Conservation (phyloP, 108 stramenopile species). For the Discostella pseudostelligera region DNA sequence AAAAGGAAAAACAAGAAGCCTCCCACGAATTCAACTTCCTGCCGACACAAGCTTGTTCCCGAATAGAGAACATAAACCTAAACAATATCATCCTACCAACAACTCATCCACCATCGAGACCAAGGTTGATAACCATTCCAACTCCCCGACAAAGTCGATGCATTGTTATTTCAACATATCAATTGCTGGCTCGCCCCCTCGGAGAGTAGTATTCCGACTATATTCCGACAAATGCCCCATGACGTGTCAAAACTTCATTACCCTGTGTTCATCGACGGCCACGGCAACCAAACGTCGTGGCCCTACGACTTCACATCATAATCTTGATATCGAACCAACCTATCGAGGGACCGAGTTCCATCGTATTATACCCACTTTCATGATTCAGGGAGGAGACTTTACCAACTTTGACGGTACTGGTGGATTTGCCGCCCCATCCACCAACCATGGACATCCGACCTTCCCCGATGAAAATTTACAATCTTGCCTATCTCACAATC, state of each 20-base stretch:
- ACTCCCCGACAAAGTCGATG: no score
- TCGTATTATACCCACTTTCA: conserved; percentile 76
- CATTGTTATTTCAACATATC: conserved; percentile 58
- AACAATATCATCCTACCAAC: no score
- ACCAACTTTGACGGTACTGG: conserved; percentile 84
- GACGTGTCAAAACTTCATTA: conserved; percentile 80
- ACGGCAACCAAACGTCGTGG: no score
- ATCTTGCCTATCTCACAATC: conserved; percentile 45
- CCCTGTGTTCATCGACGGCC: conserved; percentile 56
- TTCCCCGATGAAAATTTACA: conserved; percentile 76
- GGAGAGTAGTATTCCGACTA: conserved; percentile 70
- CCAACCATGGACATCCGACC: conserved; percentile 53
- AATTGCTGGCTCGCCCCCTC: conserved; percentile 56
- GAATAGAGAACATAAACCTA: no score
- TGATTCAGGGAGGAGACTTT: conserved; percentile 93
- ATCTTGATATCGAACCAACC: conserved; percentile 25
- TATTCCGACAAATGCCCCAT: conserved; percentile 60
- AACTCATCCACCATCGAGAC: no score
- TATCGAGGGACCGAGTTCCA: conserved; percentile 74
- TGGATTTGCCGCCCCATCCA: conserved; percentile 66
- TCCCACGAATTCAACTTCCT: no score
- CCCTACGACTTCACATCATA: not conserved
- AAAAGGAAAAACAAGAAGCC: no score
- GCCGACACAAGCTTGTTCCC: no score
- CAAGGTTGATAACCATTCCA: no score